Conservation (phyloP, 148 eudicot genomes). For the Cornus florida region DNA sequence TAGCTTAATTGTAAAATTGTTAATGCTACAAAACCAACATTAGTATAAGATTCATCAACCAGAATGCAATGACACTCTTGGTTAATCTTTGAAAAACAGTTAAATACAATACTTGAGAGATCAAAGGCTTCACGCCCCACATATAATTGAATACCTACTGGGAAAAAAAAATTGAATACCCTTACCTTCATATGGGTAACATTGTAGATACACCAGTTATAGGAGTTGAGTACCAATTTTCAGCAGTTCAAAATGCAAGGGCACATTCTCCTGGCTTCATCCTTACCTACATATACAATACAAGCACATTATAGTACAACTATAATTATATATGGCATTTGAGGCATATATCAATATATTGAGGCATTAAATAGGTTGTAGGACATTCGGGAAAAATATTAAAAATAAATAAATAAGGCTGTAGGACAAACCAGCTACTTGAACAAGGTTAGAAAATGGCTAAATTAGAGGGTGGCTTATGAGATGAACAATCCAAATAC, state of each 20-base stretch:
- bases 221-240: constrained; percentile 79
- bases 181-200: constrained; percentile 97
- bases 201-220: constrained; percentile 91
- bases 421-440: not conserved
- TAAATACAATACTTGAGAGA: not conserved
- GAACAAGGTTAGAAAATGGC: not conserved
- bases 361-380: not conserved
- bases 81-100: not conserved
- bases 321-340: not conserved
- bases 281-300: constrained; percentile 58
- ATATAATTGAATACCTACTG: not conserved
- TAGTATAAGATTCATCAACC: not conserved
- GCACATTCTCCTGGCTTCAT: constrained; percentile 98
- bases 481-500: not conserved
- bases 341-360: too few species aligned
- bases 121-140: not conserved
- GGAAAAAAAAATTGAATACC: not conserved
- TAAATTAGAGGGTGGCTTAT: not conserved
- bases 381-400: not conserved
- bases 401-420: not conserved
- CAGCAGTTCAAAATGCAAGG: constrained; percentile 97
- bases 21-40: not conserved
- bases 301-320: constrained; percentile 4
- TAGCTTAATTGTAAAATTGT: not conserved
- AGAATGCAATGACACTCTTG: not conserved